These are phyloP conservation scores for Venustampulla echinocandica DNA, from an alignment of 495 filamentous ascomycete genomes.

Conservation along the genomic window DNA sequence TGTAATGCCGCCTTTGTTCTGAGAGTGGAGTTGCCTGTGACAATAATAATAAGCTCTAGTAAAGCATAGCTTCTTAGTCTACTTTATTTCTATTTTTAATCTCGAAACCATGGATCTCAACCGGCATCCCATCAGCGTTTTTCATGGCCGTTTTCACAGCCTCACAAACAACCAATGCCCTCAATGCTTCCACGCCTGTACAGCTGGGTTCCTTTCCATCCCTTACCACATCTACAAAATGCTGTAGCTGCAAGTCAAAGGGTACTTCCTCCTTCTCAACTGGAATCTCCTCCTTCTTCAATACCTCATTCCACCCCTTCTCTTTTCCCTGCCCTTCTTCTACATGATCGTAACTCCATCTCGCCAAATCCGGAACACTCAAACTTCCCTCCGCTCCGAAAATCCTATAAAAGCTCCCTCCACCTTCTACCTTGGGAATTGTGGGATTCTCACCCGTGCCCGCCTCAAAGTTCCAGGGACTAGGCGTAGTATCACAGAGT, in stretches of 20 bases:
- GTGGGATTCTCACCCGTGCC: slow-evolving; percentile 52
- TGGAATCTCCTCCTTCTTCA: slow-evolving; percentile 26
- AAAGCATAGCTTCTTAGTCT: background rate
- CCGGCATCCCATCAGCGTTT: slow-evolving; percentile 24
- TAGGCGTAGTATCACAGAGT: slow-evolving; percentile 41
- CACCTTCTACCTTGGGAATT: slow-evolving; percentile 31
- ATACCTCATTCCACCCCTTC: slow-evolving; percentile 25
- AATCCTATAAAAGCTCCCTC: slow-evolving; percentile 46
- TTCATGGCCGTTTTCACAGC: slow-evolving; percentile 33
- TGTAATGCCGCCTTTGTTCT: too few species aligned
- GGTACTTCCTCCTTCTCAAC: slow-evolving; percentile 33
- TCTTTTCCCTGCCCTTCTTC: slow-evolving; percentile 16
- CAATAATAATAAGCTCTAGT: too few species aligned
- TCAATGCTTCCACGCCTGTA: slow-evolving; percentile 37
- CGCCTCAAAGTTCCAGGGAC: slow-evolving; percentile 45
- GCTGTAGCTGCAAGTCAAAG: slow-evolving; percentile 46
- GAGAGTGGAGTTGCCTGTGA: too few species aligned
- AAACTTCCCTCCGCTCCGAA: slow-evolving; percentile 45
- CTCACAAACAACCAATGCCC: slow-evolving; percentile 36
- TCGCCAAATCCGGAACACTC: slow-evolving; percentile 47
- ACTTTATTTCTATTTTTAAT: slow-evolving; percentile 3
- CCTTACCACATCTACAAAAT: slow-evolving; percentile 46
- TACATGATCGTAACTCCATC: slow-evolving; percentile 45
- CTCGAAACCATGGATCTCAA: slow-evolving; percentile 15
- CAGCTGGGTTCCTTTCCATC: slow-evolving; percentile 36